Base-by-base conservation (phyloP, 495 filamentous ascomycete species). In the Xylaria acuta region DNA sequence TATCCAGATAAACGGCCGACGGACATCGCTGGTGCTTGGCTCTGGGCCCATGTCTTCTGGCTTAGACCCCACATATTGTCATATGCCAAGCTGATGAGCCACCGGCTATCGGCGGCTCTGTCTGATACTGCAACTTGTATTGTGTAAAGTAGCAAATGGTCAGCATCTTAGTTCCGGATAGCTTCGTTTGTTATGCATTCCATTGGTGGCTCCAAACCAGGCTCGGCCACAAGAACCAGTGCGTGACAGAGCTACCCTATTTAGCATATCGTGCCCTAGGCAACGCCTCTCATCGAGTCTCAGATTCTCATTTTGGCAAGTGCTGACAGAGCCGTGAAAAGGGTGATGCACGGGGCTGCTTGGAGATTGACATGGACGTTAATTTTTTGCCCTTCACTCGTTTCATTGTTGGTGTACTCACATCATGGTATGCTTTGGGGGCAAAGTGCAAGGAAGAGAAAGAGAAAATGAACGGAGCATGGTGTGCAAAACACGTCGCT, bases 1-100 rank as follows among this genome's bases (percentile, higher is more conserved):
- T 5, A 38, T 54, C n/a, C 11, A 41, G 22, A 32, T 58, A 11
- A 54, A 36, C 49, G 5, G 36, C 65, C 65, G 65, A 36, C 65
- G 65, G 65, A 68, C 43, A 68, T 68, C 65, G 65, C 36, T 68
- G 65, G 65, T 58, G 11, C 34, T 54, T 49, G 32, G 12, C 32
- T 38, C 16, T 32, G 4, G 2, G 49, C 32, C 49, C 65, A 68
- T 18, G 2, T 22, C 27, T 7, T 56, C 14, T 12, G 0, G 5
- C 20, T 0, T 9, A 59, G 58, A 11, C 32, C n/a, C 32, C 58
- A 60, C 34, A 60, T n/a, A n/a, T 60, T 5, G 34, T 36, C 32
- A n/a, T 60, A 18, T 59, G 56, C 30, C 30, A 59, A 64, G 25
- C n/a, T 14, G 1, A 64, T 7, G 1, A 38, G 20, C 64, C 64